A percentile compares a stretch with the other conserved stretches of the same genome.
These are phyloP conservation scores for Ophiocordyceps robertsii DNA, from an alignment of 2,329 filamentous ascomycete genomes.

Conservation along the genomic window DNA sequence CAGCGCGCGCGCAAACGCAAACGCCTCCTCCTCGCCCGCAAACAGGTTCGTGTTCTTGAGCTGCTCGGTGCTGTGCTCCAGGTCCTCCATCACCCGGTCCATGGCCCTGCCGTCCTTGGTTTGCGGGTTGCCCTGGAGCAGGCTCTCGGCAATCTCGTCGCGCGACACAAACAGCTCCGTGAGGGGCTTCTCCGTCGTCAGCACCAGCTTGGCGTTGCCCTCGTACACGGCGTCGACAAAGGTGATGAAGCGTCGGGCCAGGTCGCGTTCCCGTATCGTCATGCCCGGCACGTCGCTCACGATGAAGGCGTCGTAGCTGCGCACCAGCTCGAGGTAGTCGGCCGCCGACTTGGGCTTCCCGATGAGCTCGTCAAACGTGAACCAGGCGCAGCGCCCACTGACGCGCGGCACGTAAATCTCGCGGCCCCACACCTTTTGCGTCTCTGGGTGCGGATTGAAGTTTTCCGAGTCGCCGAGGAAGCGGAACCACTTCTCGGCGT, in stretches of 20 bases:
- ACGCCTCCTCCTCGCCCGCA: constrained; percentile 87
- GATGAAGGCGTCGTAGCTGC: constrained; percentile 84
- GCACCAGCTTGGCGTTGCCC: constrained; percentile 78
- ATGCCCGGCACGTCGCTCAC: constrained; percentile 86
- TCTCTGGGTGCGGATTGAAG: constrained; percentile 60
- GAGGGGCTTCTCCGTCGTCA: constrained; percentile 79
- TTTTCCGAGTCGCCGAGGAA: constrained; percentile 80
- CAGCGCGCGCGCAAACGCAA: constrained; percentile 85
- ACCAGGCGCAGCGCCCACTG: constrained; percentile 77
- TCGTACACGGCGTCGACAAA: constrained; percentile 97
- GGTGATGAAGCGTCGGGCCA: constrained; percentile 88
- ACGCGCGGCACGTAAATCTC: constrained; percentile 79
- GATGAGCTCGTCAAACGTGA: constrained; percentile 87
- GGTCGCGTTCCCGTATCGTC: constrained; percentile 73
- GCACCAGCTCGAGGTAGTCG: constrained; percentile 85
- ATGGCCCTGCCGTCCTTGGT: constrained; percentile 40
- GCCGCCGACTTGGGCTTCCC: constrained; percentile 80
- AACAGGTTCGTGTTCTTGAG: constrained; percentile 81
- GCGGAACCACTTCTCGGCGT: constrained; percentile 90
- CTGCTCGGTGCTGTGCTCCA: constrained; percentile 72
- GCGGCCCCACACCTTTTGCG: constrained; percentile 82
- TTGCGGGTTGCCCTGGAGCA: constrained; percentile 31
- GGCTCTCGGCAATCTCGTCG: constrained; percentile 48
- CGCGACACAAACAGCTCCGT: constrained; percentile 73
- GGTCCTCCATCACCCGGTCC: constrained; percentile 73